Base-by-base conservation (phyloP, 2,329 filamentous ascomycete species). In the Beauveria medogensis region DNA sequence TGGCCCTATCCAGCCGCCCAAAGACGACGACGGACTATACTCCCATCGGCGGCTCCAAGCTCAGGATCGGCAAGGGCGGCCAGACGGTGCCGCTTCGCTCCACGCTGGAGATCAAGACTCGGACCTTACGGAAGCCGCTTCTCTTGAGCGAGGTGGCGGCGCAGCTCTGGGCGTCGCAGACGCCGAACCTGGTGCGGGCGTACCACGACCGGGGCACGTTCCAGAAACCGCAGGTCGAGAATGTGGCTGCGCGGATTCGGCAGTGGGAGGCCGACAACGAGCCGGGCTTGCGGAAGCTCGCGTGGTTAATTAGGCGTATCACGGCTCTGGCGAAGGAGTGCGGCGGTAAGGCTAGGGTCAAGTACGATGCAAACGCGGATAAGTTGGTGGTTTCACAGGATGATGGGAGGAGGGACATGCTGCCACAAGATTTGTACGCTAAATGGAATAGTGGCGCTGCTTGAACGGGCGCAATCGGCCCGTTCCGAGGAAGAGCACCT, bases 151-250 rank as follows among this genome's bases (percentile, higher is more conserved):
- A 77, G 7, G 65, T 78, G 40, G 69, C 69, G 26, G 62, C 75
- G 2, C 76, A 79, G 67, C 70, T 80, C 28, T 80, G 77, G 77
- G 64, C 72, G n/a, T 79, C 75, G 5, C 77, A 80, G 67, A 80
- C 77, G 1, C 73, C 74, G 1, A 77, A 76, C 47, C 75, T 80
- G 41, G 75, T 80, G n/a, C 71, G 73, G 34, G 77, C 75, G 1
- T 77, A 78, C 63, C 75, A 80, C 64, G 51, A 64, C 4, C 60
- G 62, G 2, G 77, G 77, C 43, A 22, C 59, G 2, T 80, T 80
- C 63, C 20, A 61, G 10, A 37, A 47, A 18, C 68, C 71, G 44
- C 40, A 64, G 56, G 74, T 77, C 2, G 69, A 77, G 67, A 68
- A 78, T 64, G 68, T 78, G 16, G 52, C 64, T 3, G 37, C 22